Evolutionary conservation across 345 rosid species (phyloP).

Genomic region (Linum usitatissimum): DNA sequence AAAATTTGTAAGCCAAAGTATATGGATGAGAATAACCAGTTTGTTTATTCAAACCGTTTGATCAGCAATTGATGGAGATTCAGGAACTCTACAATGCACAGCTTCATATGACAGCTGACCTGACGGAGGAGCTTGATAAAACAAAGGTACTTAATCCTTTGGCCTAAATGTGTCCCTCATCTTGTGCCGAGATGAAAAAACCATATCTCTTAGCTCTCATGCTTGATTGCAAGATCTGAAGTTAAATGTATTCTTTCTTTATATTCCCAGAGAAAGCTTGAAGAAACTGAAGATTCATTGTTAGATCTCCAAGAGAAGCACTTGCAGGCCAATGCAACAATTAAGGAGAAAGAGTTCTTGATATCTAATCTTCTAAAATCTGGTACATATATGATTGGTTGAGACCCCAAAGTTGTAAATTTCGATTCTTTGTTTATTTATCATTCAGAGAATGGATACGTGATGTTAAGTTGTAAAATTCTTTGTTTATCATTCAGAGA

Average conservation of each 20-base stretch:
- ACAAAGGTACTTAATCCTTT: conserved; percentile 52
- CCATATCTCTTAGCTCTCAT: not conserved
- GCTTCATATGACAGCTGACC: conserved; percentile 50
- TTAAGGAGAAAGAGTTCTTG: conserved; percentile 84
- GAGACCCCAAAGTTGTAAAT: not conserved
- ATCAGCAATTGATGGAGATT: conserved; percentile 75
- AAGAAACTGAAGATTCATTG: conserved; percentile 70
- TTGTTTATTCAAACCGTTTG: conserved; percentile 10
- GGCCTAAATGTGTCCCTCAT: not conserved
- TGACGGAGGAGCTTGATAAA: conserved; percentile 71
- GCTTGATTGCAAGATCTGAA: conserved; percentile 10
- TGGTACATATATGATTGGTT: conserved; percentile 32
- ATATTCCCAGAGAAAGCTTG: conserved; percentile 61
- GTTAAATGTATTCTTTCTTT: conserved; percentile 9
- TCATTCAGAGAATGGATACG: conserved; percentile 58
- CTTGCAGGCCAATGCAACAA: conserved; percentile 81
- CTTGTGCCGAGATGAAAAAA: not conserved
- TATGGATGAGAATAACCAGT: conserved; percentile 1
- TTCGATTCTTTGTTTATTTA: not conserved
- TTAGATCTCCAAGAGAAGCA: conserved; percentile 91
- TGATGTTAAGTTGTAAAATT: conserved; percentile 2
- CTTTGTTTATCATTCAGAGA: conserved; percentile 25
- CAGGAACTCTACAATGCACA: conserved; percentile 81
- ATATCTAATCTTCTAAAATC: conserved; percentile 79
- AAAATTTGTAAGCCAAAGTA: not conserved